Percentiles rank a stretch among this genome's conserved stretches.
These are phyloP conservation scores for Phytopythium vexans DNA, from an alignment of 352 stramenopile species.

Conservation along the genomic window DNA sequence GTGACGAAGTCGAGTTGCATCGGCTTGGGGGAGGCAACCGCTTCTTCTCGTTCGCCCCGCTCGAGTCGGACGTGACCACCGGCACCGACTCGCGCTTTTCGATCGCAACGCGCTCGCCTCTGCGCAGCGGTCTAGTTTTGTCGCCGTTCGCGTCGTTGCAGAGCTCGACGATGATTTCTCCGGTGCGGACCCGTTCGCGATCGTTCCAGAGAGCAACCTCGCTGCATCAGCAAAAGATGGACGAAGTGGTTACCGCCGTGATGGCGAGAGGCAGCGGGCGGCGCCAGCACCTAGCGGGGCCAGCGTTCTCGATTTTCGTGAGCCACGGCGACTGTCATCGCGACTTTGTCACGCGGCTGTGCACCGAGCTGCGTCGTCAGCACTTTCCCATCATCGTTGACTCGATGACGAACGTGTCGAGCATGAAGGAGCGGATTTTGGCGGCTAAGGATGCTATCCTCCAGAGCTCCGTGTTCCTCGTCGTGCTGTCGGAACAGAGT, in stretches of 20 bases:
- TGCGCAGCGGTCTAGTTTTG: background rate
- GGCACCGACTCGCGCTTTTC: constrained; percentile 2
- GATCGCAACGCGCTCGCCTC: background rate
- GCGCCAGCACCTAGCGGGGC: constrained; percentile 14
- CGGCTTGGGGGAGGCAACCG: constrained; percentile 30
- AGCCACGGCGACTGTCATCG: constrained; percentile 74
- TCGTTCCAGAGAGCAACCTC: constrained; percentile 3
- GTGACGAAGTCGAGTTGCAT: constrained; percentile 74
- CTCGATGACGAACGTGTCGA: constrained; percentile 68
- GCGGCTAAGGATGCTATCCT: constrained; percentile 78
- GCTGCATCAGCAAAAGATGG: constrained; percentile 18
- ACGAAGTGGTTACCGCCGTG: constrained; percentile 61
- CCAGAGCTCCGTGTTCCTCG: constrained; percentile 61
- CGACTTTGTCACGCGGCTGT: constrained; percentile 61
- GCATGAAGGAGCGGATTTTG: constrained; percentile 72
- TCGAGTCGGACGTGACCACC: constrained; percentile 5
- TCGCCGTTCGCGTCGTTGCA: background rate
- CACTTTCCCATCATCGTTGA: constrained; percentile 53
- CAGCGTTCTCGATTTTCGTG: constrained; percentile 62
- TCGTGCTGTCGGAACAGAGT: constrained; percentile 71
- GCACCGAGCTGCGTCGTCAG: constrained; percentile 43
- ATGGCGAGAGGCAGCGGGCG: constrained; percentile 29
- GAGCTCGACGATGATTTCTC: constrained; percentile 2
- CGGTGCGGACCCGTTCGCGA: background rate
- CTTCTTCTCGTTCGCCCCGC: constrained; percentile 10